Base-by-base conservation (phyloP, 306 rosid genomes). In the Lithocarpus polystachyus region DNA sequence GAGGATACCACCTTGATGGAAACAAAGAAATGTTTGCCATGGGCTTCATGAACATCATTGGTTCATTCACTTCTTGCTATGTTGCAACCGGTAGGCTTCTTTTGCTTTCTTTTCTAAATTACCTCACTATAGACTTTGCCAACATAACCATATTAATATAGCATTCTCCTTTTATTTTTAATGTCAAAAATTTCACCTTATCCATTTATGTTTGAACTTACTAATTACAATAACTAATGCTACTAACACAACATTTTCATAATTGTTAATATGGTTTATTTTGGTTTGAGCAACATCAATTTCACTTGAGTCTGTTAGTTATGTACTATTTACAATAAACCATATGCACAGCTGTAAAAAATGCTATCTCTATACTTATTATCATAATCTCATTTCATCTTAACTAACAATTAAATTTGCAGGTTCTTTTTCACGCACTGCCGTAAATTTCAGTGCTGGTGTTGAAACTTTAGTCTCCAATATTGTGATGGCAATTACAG, bases 51-150 rank as follows among this genome's bases (percentile, higher is more conserved):
- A 95, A 95, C 90, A 77, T 95, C 61, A 82, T 88, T 7, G 99
- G 99, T 62, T 95, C 99, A 56, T 83, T 90, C 55, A 91, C 98
- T 74, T 95, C 99, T 9, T 95, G 98, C 85, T 95, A 91, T 79
- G 90, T 90, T 56, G 95, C 99, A 60, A 92, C 97, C 53, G 98
- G 98, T 91, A 88, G 67, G 56, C 2, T 73, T 13, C 59, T 20
- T 40, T 14, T 64, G 4, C 3, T 12, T 7, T 57, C 14, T n/a
- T 12, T 13, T 2, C 11, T n/a, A 7, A 5, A n/a, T 18, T n/a
- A n/a, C n/a, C 22, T 10, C 62, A 56, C 53, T 48, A 12, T 48
- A 17, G 53, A 48, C 53, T 13, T 48, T 20, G 35, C n/a, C 69
- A 14, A 13, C 20, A 14, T 13, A 62, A 28, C 40, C 70, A 29